phyloP scores from a whole-genome alignment of 1,284 basidiomycete genomes.

The Irpex sp. region DNA sequence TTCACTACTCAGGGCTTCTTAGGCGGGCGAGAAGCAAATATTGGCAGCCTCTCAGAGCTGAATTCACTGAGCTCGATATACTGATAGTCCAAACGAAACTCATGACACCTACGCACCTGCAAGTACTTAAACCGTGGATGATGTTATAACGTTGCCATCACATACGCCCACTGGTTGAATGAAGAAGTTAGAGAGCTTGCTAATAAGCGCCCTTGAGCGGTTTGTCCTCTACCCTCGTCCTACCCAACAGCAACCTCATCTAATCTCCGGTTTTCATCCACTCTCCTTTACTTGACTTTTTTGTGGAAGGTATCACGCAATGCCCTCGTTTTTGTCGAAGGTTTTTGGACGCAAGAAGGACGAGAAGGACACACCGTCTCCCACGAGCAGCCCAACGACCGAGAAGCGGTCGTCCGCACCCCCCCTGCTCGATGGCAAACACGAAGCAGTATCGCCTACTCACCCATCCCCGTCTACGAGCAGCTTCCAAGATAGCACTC shows the following conservation, averaged over 20 bases:
- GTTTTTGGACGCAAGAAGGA: constrained; percentile 73
- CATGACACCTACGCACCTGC: too few relatives aligned
- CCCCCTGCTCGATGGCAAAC: constrained; percentile 67
- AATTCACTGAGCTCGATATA: too few relatives aligned
- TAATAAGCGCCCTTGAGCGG: constrained; percentile 1
- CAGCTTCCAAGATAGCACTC: constrained; percentile 28
- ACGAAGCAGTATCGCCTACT: constrained; percentile 57
- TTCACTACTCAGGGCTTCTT: too few relatives aligned
- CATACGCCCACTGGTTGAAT: neutral
- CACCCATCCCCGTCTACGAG: constrained; percentile 47
- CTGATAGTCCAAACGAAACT: too few relatives aligned
- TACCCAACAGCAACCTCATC: neutral
- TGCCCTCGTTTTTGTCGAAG: constrained; percentile 75
- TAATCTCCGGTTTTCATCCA: neutral
- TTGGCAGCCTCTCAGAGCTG: too few relatives aligned
- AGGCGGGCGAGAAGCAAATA: too few relatives aligned
- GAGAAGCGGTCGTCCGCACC: constrained; percentile 34
- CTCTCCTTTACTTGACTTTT: constrained; percentile 3
- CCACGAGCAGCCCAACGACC: constrained; percentile 13
- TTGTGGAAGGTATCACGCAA: constrained; percentile 25
- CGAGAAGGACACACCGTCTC: constrained; percentile 41
- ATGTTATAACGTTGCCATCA: neutral
- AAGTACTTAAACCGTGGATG: neutral
- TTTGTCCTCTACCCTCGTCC: neutral
- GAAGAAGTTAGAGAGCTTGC: neutral